Evolutionary conservation across 2,329 filamentous ascomycete genomes (phyloP).

Genomic region (Seiridium cupressi): DNA sequence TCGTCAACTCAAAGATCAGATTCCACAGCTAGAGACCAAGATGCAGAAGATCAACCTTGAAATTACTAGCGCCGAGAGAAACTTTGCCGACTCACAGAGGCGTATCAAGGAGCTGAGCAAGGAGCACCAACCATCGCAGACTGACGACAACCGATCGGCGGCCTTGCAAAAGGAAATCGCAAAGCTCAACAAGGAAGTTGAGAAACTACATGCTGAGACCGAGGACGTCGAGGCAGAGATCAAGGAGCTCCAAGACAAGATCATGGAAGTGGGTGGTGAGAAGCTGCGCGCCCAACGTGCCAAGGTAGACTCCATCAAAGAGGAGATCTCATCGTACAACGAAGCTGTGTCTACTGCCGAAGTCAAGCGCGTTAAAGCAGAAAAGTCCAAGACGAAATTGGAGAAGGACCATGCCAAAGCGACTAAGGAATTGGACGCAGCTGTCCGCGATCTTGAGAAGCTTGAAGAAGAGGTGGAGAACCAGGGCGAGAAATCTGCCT

Average conservation of each 20-base stretch:
- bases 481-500: conserved; percentile 73
- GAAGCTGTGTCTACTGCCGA: conserved; percentile 86
- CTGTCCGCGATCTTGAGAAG: conserved; percentile 70
- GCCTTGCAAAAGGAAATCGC: conserved; percentile 76
- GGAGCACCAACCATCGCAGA: conserved; percentile 77
- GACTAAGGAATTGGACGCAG: conserved; percentile 71
- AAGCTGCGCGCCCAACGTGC: conserved; percentile 86
- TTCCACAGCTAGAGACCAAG: conserved; percentile 82
- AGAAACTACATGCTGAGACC: conserved; percentile 80
- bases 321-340: conserved; percentile 75
- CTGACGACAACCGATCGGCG: conserved; percentile 72
- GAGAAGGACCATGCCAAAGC: conserved; percentile 80
- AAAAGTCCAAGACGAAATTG: conserved; percentile 87
- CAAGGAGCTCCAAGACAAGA: conserved; percentile 88
- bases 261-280: conserved; percentile 97
- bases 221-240: conserved; percentile 90
- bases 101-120: conserved; percentile 81
- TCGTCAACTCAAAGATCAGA: conserved; percentile 70
- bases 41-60: conserved; percentile 91
- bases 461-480: conserved; percentile 76
- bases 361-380: conserved; percentile 85
- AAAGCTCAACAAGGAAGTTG: conserved; percentile 73
- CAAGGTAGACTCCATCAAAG: conserved; percentile 85
- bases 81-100: conserved; percentile 79
- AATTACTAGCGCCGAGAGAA: conserved; percentile 80